Conservation (phyloP, 345 rosid genomes). For the Erucastrum elatum region DNA sequence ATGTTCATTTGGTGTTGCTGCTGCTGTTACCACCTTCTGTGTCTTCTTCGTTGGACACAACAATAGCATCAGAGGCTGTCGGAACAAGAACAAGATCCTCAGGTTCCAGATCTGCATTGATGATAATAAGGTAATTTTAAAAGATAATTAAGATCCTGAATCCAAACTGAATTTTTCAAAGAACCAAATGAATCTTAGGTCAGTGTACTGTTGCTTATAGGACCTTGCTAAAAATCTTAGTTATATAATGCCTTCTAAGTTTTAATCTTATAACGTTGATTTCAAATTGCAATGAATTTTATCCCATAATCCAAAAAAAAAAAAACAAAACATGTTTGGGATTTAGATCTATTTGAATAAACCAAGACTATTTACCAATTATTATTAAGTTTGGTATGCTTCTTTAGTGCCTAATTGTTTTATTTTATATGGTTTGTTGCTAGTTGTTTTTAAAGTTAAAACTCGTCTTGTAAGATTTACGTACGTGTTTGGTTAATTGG, state of each 20-base stretch:
- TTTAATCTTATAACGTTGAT: background rate
- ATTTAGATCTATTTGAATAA: background rate
- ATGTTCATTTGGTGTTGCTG: conserved; percentile 91
- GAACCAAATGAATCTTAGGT: background rate
- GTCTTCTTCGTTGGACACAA: conserved; percentile 62
- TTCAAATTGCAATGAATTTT: background rate
- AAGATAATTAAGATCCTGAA: background rate
- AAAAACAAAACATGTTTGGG: background rate
- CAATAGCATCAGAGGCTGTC: conserved; percentile 44
- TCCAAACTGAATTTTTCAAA: background rate
- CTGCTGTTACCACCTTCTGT: conserved; percentile 74
- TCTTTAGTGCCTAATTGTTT: background rate
- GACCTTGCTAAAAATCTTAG: background rate
- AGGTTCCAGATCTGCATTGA: conserved; percentile 72
- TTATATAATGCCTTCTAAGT: background rate
- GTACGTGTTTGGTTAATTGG: background rate
- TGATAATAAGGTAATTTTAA: conserved; percentile 65
- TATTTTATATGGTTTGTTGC: background rate
- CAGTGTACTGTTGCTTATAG: background rate
- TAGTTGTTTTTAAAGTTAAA: background rate
- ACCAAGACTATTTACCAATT: background rate
- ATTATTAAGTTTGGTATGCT: background rate
- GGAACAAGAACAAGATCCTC: conserved; percentile 42
- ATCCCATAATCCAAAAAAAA: background rate
- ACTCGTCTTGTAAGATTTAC: background rate